Evolutionary conservation across 371 early-diverging fungal species (phyloP).

Genomic region (Syncephalis fuscata): DNA sequence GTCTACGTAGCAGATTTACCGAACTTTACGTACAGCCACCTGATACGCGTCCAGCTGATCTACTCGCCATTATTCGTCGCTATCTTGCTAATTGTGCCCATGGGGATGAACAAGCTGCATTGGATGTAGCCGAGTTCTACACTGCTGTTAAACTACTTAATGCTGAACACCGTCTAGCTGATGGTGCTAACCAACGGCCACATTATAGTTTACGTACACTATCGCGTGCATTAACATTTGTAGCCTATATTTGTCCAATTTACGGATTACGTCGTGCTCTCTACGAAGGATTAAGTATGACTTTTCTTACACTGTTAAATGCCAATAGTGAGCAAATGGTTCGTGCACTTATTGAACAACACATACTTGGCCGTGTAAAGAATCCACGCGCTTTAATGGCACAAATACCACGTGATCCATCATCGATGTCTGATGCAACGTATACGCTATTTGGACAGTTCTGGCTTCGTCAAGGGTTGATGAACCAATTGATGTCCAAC

Average conservation of each 20-base stretch:
- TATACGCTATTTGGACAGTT: constrained; percentile 69
- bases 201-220: constrained; percentile 92
- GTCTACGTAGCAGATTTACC: constrained; percentile 81
- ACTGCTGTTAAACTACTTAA: constrained; percentile 54
- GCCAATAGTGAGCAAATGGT: constrained; percentile 46
- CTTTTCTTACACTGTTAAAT: constrained; percentile 83
- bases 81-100: constrained; percentile 44
- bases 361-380: constrained; percentile 42
- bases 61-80: constrained; percentile 60
- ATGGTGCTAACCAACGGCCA: constrained; percentile 82
- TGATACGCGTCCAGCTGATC: constrained; percentile 66
- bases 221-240: constrained; percentile 76
- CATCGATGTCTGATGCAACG: constrained; percentile 15
- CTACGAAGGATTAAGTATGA: constrained; percentile 90
- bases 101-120: constrained; percentile 40
- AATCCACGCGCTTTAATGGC: constrained; percentile 39
- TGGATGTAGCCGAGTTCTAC: constrained; percentile 79
- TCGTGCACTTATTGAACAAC: constrained; percentile 35
- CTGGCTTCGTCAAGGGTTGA: constrained; percentile 68
- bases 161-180: constrained; percentile 52
- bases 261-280: constrained; percentile 69
- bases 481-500: constrained; percentile 22
- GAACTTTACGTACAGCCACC: constrained; percentile 90
- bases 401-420: constrained; percentile 43
- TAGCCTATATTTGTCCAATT: constrained; percentile 43